Evolutionary conservation across 2,329 filamentous ascomycete species (phyloP), one percentile per base, ranked within the genome.

Genomic region (Grosmannia serpens): DNA sequence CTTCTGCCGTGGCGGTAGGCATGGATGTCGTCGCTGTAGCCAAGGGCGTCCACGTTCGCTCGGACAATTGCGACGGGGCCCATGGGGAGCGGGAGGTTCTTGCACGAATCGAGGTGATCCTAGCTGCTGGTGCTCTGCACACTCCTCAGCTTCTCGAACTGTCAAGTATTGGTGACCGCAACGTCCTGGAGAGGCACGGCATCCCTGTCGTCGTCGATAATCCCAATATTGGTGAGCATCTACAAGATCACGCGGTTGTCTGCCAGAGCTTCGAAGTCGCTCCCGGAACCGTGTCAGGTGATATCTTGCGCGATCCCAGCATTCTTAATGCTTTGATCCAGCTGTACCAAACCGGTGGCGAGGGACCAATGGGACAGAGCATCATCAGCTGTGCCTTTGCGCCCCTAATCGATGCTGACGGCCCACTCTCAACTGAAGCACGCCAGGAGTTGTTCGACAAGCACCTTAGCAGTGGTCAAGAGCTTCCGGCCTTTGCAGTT

Each of bases 221-320:
- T 51, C 69, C 73, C n/a, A 70, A 72, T 54, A 75, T 79, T 2
- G 76, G 77, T 24, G 69, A 73, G 59, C 70, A 76, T 57, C 68
- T 77, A 60, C 75, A 77, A 60, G 75, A 79, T 61, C 75, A 55
- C 26, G 38, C 53, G 1, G 46, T 63, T 31, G 59, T 64, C 57
- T 51, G 49, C 24, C 53, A 53, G 33, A 33, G 46, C 64, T 72
- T 73, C 66, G 70, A 73, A 41, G 68, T 73, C 31, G 71, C 70
- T 53, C 67, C 69, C 20, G 67, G 66, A 1, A 13, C 38, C 3
- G 9, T 13, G 4, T 46, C 53, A 4, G 38, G 35, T 3, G 66
- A 70, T 50, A 44, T 61, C 24, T 52, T 69, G 17, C 66, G 63
- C 27, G 63, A 69, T 7, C 63, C 66, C 1, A 58, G 46, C 10